These are phyloP conservation scores for Claviceps monticola DNA, from an alignment of 2,329 filamentous ascomycete species.

Conservation along the genomic window DNA sequence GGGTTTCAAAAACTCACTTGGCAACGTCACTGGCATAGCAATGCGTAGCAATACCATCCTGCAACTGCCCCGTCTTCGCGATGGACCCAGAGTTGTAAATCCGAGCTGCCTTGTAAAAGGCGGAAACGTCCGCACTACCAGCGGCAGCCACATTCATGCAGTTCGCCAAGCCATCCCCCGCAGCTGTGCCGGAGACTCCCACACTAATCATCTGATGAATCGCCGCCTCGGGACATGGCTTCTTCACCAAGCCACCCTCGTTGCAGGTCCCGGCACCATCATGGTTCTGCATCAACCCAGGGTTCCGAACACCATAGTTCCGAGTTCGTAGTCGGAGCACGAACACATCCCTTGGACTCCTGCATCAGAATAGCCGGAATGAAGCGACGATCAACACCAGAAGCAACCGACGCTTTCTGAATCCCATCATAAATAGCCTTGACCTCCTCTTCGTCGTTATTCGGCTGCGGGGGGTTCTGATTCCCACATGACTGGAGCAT, in stretches of 20 bases:
- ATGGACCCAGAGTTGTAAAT: slow-evolving; percentile 36
- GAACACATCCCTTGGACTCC: slow-evolving; percentile 30
- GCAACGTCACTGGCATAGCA: slow-evolving; percentile 39
- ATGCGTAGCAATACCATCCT: slow-evolving; percentile 27
- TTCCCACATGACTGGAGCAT: not conserved
- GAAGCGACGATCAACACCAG: slow-evolving; percentile 24
- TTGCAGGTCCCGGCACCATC: slow-evolving; percentile 21
- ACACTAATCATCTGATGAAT: slow-evolving; percentile 23
- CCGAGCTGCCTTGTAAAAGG: slow-evolving; percentile 31
- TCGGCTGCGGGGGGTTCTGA: not conserved
- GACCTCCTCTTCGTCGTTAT: slow-evolving; percentile 7
- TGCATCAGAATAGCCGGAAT: slow-evolving; percentile 31
- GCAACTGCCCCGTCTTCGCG: slow-evolving; percentile 20
- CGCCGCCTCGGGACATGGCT: slow-evolving; percentile 13
- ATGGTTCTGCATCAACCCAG: slow-evolving; percentile 27
- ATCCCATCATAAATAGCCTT: slow-evolving; percentile 19
- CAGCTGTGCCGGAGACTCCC: slow-evolving; percentile 25
- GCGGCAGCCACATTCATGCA: slow-evolving; percentile 15
- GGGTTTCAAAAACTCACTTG: not conserved
- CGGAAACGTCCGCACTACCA: slow-evolving; percentile 7
- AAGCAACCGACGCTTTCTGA: slow-evolving; percentile 14
- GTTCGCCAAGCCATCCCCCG: slow-evolving; percentile 29
- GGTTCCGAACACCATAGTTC: slow-evolving; percentile 27
- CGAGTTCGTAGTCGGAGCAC: slow-evolving; percentile 23
- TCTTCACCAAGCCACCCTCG: slow-evolving; percentile 12